Conservation (phyloP, 768 basidiomycete species). For the Auricularia heimuer region DNA sequence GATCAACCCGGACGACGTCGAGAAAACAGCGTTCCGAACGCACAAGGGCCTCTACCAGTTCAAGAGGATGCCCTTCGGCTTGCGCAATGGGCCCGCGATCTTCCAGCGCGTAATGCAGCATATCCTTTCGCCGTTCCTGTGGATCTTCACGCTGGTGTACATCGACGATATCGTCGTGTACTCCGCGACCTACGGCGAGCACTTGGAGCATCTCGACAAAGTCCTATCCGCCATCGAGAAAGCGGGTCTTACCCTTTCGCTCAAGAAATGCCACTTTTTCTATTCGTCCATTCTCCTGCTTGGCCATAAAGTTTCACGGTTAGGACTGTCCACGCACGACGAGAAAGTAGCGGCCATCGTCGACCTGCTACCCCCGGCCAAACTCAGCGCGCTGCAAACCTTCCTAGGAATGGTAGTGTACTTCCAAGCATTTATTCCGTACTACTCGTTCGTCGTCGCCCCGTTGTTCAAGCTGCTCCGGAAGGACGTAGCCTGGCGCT, state of each 20-base stretch:
- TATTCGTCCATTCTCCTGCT: constrained; percentile 12
- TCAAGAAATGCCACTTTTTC: constrained; percentile 10
- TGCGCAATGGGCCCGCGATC: no score
- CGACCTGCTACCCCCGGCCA: constrained; percentile 16
- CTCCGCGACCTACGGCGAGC: no score
- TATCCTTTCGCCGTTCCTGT: no score
- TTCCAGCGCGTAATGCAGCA: no score
- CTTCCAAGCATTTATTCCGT: constrained; percentile 15
- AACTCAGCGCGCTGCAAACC: constrained; percentile 19
- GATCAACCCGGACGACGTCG: no score
- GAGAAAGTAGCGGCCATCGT: constrained; percentile 28
- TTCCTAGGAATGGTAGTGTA: constrained; percentile 31
- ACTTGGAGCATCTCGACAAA: constrained; percentile 12
- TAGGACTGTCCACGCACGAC: constrained; percentile 28
- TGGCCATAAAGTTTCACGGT: constrained; percentile 22
- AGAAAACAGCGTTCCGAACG: no score
- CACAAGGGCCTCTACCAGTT: no score
- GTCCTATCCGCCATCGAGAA: no score
- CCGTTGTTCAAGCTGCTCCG: constrained; percentile 21
- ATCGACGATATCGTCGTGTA: constrained; percentile 23
- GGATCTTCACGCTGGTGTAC: constrained; percentile 19
- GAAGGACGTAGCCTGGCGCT: no score
- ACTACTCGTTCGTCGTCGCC: constrained; percentile 22
- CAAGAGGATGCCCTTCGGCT: no score
- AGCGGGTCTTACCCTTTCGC: no score